Evolutionary conservation across 2,329 filamentous ascomycete genomes (phyloP), one percentile per base, ranked within the genome.

Genomic region (Pezicula neosporulosa): DNA sequence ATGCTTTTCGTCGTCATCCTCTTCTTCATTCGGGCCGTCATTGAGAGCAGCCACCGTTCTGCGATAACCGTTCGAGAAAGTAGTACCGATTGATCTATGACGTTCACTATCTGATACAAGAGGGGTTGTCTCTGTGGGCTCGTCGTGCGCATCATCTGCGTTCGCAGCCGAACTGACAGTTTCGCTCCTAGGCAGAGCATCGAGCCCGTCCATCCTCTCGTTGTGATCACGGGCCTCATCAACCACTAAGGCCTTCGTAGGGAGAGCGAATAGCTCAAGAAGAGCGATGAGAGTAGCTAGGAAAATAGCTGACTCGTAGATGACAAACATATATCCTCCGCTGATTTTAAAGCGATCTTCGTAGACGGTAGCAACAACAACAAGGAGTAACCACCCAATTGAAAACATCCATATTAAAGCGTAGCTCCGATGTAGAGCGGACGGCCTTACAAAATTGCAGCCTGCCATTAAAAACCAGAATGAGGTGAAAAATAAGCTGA

Each of bases 401-500:
- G 82, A 66, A 66, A 92, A 97, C 43, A 96, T 77, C 92, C 94
- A 97, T 9, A 95, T 79, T 42, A 92, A 77, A 47, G 82, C 79
- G 67, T 94, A 97, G 5, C 86, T 81, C 18, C 93, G 82, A 52
- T 95, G 89, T 6, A 97, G 81, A 4, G 93, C 93, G 16, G 89
- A 94, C 2, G 94, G 93, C 13, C 93, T 82, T 44, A 87, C 82
- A 55, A 86, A 87, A 63, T 91, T 87, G 15, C 90, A 88, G 2
- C 89, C 85, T 16, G 86, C 82, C 61, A 90, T 84, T 35, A 95
- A 77, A 56, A 90, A 86, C 93, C 93, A 97, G 43, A 90, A 85
- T 18, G 86, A 68, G 53, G 87, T 85, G 63, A 94, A 83, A 76
- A 91, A 96, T 1, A 90, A 77, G 1, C 88, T 88, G 0, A 93